Evolutionary conservation across 2,329 filamentous ascomycete species (phyloP).

Genomic region (Samsoniella hepiali): DNA sequence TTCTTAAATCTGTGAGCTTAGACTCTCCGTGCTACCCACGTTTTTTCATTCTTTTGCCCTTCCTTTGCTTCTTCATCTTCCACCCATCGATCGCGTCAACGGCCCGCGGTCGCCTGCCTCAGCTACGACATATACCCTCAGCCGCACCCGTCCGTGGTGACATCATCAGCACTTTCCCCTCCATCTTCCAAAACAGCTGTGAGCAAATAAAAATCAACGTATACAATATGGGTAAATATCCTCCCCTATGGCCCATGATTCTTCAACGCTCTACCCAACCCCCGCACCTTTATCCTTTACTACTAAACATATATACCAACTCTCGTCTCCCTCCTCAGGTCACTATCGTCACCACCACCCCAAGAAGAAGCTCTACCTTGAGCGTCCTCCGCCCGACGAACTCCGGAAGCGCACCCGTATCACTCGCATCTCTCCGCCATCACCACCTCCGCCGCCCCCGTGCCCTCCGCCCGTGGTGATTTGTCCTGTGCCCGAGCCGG

Average conservation of each 20-base stretch:
- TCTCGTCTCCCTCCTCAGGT: background rate
- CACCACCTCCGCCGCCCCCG: conserved; percentile 30
- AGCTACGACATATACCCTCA: background rate
- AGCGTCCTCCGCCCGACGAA: conserved; percentile 39
- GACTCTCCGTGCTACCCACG: background rate
- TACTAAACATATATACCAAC: background rate
- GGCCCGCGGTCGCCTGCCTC: background rate
- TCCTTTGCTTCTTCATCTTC: background rate
- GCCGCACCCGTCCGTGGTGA: background rate
- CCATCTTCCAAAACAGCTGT: background rate
- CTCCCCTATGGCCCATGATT: no score
- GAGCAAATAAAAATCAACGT: background rate
- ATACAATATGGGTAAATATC: conserved; percentile 25
- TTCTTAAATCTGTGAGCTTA: background rate
- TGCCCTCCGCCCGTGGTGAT: conserved; percentile 19
- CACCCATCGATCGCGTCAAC: background rate
- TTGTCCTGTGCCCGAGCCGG: conserved; percentile 25
- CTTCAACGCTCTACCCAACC: no score
- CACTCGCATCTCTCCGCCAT: conserved; percentile 38
- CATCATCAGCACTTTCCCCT: background rate
- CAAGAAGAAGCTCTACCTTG: conserved; percentile 44
- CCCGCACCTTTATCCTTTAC: no score
- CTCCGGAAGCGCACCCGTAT: conserved; percentile 34
- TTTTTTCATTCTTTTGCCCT: background rate
- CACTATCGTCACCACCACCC: conserved; percentile 20